Conservation (phyloP, 306 rosid genomes). For the Rosa multiflora region DNA sequence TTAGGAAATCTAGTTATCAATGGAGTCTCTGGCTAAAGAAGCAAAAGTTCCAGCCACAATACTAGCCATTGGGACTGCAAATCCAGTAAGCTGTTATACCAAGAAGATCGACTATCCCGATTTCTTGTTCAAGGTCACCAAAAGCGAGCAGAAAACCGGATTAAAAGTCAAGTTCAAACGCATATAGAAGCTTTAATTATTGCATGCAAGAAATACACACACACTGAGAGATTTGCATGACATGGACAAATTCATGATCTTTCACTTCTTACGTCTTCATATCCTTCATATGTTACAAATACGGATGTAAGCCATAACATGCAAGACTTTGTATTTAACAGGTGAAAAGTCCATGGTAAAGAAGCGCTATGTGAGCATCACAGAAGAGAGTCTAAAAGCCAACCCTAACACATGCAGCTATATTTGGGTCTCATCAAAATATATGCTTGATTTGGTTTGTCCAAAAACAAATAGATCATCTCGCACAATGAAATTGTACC, state of each 20-base stretch:
- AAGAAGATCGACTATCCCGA: slow-evolving; percentile 31
- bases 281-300: too few relatives aligned
- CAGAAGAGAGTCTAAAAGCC: slow-evolving; percentile 25
- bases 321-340: neutral
- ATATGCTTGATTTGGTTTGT: too few relatives aligned
- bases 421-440: too few relatives aligned
- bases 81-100: slow-evolving; percentile 30
- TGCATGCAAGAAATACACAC: too few relatives aligned
- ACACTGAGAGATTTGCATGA: neutral
- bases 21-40: slow-evolving; percentile 1
- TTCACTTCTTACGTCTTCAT: too few relatives aligned
- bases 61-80: slow-evolving; percentile 42
- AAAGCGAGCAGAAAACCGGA: slow-evolving; percentile 26
- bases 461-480: too few relatives aligned
- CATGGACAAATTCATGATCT: too few relatives aligned
- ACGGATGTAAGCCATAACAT: neutral
- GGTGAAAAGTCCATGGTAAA: slow-evolving; percentile 35
- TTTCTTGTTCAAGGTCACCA: slow-evolving; percentile 39
- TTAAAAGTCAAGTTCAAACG: slow-evolving; percentile 40
- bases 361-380: slow-evolving; percentile 33
- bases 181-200: slow-evolving; percentile 31
- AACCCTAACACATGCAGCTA: slow-evolving; percentile 31
- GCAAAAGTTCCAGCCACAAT: slow-evolving; percentile 32
- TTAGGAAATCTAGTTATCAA: neutral
- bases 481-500: too few relatives aligned